phyloP scores from a whole-genome alignment of 108 stramenopile species.

The Skeletonema menzelii region DNA sequence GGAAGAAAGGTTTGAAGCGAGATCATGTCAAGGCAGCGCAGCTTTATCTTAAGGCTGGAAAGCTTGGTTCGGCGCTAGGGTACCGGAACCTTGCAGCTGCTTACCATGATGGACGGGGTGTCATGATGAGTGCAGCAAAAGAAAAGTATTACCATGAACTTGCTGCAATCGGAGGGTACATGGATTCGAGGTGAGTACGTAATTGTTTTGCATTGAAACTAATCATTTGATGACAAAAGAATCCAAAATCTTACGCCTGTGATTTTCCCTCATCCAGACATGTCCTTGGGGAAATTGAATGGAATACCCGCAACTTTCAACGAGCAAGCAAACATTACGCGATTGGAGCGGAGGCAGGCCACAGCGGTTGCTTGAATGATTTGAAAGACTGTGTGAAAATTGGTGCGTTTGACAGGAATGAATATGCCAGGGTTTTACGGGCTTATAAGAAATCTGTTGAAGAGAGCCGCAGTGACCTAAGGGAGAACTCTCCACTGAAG shows the following conservation, averaged over 20 bases:
- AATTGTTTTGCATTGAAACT: neutral
- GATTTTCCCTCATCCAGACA: neutral
- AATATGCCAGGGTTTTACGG: neutral
- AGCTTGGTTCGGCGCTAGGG: neutral
- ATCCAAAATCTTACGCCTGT: neutral
- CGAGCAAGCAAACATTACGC: neutral
- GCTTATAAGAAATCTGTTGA: neutral
- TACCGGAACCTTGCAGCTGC: neutral
- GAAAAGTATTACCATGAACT: neutral
- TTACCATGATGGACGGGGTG: neutral
- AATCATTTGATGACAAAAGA: neutral
- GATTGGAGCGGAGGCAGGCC: neutral
- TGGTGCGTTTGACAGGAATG: neutral
- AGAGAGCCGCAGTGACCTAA: neutral
- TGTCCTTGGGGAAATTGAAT: neutral
- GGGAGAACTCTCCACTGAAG: neutral
- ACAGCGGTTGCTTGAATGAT: neutral
- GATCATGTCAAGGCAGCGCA: neutral
- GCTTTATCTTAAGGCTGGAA: neutral
- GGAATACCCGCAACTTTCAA: neutral
- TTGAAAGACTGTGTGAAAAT: neutral
- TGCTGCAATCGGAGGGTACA: slow-evolving; percentile 1
- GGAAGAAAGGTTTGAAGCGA: neutral
- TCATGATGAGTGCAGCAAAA: neutral
- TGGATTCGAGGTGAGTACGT: neutral